Evolutionary conservation across 2,329 filamentous ascomycete species (phyloP).

Genomic region (Phyllachora maydis): DNA sequence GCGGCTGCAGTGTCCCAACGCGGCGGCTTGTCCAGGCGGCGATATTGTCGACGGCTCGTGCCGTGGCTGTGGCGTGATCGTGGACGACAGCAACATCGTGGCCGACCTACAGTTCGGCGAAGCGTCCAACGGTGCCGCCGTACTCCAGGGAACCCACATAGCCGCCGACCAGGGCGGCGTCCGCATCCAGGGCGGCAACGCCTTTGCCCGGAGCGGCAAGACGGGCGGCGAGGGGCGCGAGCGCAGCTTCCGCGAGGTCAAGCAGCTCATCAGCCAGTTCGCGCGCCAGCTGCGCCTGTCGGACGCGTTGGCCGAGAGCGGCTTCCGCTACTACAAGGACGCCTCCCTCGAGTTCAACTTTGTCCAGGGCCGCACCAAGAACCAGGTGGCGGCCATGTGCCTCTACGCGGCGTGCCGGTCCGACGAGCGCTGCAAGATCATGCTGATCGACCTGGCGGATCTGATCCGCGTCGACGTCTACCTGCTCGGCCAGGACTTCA

Average conservation of each 20-base stretch:
- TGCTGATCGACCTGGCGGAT: slow-evolving; percentile 93
- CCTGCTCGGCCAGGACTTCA: slow-evolving; percentile 76
- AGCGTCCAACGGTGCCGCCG: slow-evolving; percentile 62
- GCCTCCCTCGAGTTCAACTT: slow-evolving; percentile 57
- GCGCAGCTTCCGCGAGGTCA: slow-evolving; percentile 36
- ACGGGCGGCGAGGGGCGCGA: slow-evolving; percentile 35
- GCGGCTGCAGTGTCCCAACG: slow-evolving; percentile 8
- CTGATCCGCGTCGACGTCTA: slow-evolving; percentile 73
- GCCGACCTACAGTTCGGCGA: slow-evolving; percentile 86
- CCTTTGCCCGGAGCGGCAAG: slow-evolving; percentile 32
- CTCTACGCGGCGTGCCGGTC: slow-evolving; percentile 80
- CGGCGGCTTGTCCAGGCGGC: slow-evolving; percentile 2
- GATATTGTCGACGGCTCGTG: too few species aligned
- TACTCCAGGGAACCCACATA: slow-evolving; percentile 80
- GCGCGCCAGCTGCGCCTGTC: slow-evolving; percentile 36
- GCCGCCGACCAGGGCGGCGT: slow-evolving; percentile 70
- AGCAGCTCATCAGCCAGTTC: slow-evolving; percentile 40
- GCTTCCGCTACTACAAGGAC: slow-evolving; percentile 56
- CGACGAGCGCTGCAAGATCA: slow-evolving; percentile 58
- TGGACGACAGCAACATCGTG: slow-evolving; percentile 76
- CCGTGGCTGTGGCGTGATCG: slow-evolving; percentile 76
- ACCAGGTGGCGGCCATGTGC: slow-evolving; percentile 75
- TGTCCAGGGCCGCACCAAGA: slow-evolving; percentile 67
- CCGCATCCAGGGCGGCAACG: slow-evolving; percentile 38
- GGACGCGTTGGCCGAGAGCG: slow-evolving; percentile 41